Base-by-base conservation (phyloP, 441 rosid species). In the Cnidoscolus chayamansa region DNA sequence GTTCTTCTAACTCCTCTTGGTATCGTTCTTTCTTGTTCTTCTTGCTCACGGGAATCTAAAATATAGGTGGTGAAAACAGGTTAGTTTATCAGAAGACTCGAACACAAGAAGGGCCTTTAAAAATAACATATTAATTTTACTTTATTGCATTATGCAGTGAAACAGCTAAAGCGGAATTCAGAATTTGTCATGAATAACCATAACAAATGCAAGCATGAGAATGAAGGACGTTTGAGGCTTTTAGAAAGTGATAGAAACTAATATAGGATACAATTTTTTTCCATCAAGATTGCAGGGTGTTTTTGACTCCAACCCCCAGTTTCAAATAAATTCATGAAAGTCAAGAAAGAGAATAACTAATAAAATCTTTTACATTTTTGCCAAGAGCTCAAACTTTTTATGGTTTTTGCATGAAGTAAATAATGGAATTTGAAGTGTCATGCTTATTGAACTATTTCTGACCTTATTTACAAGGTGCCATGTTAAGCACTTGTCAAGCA, bases 1-100 rank as follows among this genome's bases (percentile, higher is more conserved):
- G 92, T 81, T 92, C 99, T 81, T 92, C 98, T 66, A 94, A 77
- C 77, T 90, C 99, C 82, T 94, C 98, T 77, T 89, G 89, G 74
- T 89, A 92, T 40, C 87, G 74, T 72, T 95, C 98, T 75, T 86
- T 89, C 84, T 87, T 92, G 76, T 84, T 91, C 87, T 88, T 92
- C 96, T 90, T 91, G 83, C 78, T 86, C 62, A 86, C 58, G 7
- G 99, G 98, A 78, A 92, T 89, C 99, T 92, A 81, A 71, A 70
- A 57, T 76, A 59, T 11, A 37, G 15, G 74, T 66, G 65, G 70
- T 53, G 50, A 10, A 47, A 74, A 65, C 56, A 64, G 40, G 70
- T 67, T 57, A 67, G 53, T 12, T 16, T 37, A 31, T 49, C 48
- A 64, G n/a, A 19, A 30, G 31, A 49, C 4, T 15, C 43, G 16